Base-by-base conservation (phyloP, 805 yeast species). In the Peterozyma xylosa region DNA sequence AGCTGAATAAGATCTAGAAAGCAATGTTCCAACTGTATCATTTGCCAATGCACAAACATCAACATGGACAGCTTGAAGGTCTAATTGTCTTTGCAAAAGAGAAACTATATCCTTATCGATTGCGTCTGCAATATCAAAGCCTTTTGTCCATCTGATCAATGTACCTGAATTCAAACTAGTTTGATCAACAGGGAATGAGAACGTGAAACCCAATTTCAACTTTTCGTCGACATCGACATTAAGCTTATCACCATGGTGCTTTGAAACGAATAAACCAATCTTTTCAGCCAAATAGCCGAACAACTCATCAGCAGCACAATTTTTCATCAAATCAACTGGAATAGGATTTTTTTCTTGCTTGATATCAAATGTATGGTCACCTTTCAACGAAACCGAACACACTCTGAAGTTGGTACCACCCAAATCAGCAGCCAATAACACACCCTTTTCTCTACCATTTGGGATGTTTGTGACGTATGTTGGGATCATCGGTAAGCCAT, bases 391-490 rank as follows among this genome's bases (percentile, higher is more conserved):
- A 30, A 91, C 90, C 2, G 96, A 88, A 59, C 97, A 89, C 21
- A 93, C 96, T 56, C 99, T 74, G 66, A 91, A 88, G 62, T 93
- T 90, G 46, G 98, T 90, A 41, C 98, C 98, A 49, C 99, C 99
- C 42, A 91, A 71, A 59, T 91, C 98, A 4, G 93, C 96, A 43
- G 98, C 98, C 48, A 91, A 67, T 49, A 74, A 78, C 35, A 86
- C 70, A 38, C 98, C 98, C 44, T 69, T 71, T 60, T 91, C 99
- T 39, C 75, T 71, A 37, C 99, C 99, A 37, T 73, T 75, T 17
- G 99, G 99, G 45, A 87, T 74, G 10, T 76, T 72, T 9, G 96
- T 86, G 32, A 91, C 96, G 58, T 64, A 91, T 1, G 96, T 78
- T 33, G 98, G 98, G 54, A 93, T 87, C 99, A 91, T 93, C 35